phyloP scores from a whole-genome alignment of 306 rosid species.

The Corylus americana region DNA sequence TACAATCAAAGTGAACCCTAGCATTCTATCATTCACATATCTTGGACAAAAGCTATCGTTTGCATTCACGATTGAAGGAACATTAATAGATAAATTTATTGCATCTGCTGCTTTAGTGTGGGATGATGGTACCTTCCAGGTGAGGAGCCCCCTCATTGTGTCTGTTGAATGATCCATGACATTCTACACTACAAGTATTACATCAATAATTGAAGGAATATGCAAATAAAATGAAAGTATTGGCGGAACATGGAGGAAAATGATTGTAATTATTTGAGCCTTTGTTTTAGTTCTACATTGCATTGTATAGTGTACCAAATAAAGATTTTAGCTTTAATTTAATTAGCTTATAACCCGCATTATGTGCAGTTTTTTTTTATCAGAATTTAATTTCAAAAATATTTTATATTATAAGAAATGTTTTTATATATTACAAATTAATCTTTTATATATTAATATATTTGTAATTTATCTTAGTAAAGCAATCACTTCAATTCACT shows the following conservation, averaged over 20 bases:
- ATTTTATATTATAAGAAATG: no score
- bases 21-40: constrained; percentile 27
- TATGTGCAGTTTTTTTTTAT: no score
- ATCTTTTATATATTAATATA: no score
- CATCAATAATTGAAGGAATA: background rate
- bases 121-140: constrained; percentile 36
- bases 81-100: background rate
- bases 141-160: constrained; percentile 41
- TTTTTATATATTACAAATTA: no score
- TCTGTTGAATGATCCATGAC: background rate
- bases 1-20: constrained; percentile 36
- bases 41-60: constrained; percentile 35
- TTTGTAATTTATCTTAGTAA: no score
- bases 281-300: background rate
- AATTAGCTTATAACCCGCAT: no score
- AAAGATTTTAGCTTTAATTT: no score
- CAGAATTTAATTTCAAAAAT: no score
- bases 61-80: constrained; percentile 26
- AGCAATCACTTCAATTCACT: no score
- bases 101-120: constrained; percentile 35
- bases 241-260: no score
- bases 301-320: background rate
- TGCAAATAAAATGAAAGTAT: no score
- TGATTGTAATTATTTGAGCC: no score
- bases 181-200: background rate